Conservation (phyloP, 2,329 filamentous ascomycete genomes). For the Aspergillus sp. region DNA sequence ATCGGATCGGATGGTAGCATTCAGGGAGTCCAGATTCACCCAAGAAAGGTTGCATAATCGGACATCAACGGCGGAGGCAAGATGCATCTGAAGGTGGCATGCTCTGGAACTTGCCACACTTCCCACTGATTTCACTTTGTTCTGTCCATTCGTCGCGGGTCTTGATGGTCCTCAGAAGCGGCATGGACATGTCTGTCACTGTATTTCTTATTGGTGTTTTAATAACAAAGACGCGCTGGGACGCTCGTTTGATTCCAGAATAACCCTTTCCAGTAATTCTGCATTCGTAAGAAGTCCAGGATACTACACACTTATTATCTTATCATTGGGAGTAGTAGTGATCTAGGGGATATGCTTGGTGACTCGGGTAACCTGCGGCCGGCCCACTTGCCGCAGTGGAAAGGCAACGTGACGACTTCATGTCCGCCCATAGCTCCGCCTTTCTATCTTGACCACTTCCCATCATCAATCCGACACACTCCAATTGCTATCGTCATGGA, state of each 20-base stretch:
- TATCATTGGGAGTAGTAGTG: no score
- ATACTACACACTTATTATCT: no score
- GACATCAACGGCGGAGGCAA: slow-evolving; percentile 16
- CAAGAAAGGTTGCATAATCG: slow-evolving; percentile 18
- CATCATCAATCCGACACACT: not conserved
- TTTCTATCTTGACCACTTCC: not conserved
- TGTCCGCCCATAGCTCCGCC: slow-evolving; percentile 2
- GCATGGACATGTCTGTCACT: slow-evolving; percentile 13
- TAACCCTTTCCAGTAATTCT: not conserved
- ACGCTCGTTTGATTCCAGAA: slow-evolving; percentile 12
- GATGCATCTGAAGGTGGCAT: not conserved
- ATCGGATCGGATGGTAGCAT: slow-evolving; percentile 19
- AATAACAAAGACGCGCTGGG: slow-evolving; percentile 21
- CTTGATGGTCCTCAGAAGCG: slow-evolving; percentile 10
- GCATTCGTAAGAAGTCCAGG: not conserved
- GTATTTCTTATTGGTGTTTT: slow-evolving; percentile 17
- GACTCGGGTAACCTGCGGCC: slow-evolving; percentile 14
- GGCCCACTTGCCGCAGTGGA: slow-evolving; percentile 12
- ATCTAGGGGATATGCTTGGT: no score
- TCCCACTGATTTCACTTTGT: slow-evolving; percentile 5
- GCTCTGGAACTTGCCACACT: not conserved
- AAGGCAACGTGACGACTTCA: slow-evolving; percentile 24
- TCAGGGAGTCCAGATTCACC: slow-evolving; percentile 15
- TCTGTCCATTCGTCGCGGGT: slow-evolving; percentile 4
- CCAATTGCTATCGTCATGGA: slow-evolving; percentile 47